phyloP scores from a whole-genome alignment of 768 basidiomycete species.

The Suillus plorans region DNA sequence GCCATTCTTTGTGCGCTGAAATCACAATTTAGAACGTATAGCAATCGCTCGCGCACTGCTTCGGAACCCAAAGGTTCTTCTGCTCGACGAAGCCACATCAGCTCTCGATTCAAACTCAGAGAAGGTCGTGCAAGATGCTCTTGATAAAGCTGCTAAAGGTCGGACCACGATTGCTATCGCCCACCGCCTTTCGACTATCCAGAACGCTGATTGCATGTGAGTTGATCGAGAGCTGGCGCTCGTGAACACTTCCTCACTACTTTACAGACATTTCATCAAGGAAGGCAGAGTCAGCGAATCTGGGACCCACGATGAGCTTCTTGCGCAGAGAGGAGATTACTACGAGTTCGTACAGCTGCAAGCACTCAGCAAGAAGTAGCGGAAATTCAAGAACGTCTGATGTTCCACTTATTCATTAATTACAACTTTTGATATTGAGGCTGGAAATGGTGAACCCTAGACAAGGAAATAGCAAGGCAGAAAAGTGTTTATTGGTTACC shows the following conservation, averaged over 20 bases:
- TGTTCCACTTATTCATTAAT: background rate
- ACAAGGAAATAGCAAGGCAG: too few relatives aligned
- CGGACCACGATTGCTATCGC: conserved; percentile 95
- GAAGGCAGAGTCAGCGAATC: conserved; percentile 83
- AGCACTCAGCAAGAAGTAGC: conserved; percentile 49
- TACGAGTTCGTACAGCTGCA: conserved; percentile 88
- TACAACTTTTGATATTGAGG: too few relatives aligned
- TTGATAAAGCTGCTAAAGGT: conserved; percentile 90
- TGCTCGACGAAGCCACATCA: conserved; percentile 89
- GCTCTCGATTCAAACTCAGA: conserved; percentile 91
- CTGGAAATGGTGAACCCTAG: too few relatives aligned
- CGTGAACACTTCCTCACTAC: background rate
- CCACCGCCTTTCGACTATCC: conserved; percentile 92
- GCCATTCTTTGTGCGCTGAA: conserved; percentile 5
- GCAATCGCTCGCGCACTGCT: conserved; percentile 91
- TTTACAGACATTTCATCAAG: conserved; percentile 78
- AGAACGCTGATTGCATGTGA: conserved; percentile 87
- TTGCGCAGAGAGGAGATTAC: conserved; percentile 64
- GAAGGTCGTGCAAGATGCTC: conserved; percentile 91
- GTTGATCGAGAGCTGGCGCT: conserved; percentile 17
- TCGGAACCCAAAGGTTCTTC: conserved; percentile 84
- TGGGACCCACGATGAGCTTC: conserved; percentile 85
- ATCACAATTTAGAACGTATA: conserved; percentile 46
- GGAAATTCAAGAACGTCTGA: background rate
- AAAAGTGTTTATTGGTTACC: too few relatives aligned